A percentile compares a stretch with the other conserved stretches of the same genome.
Conservation (phyloP, 2,329 filamentous ascomycete genomes). For the Claviceps maximensis region DNA sequence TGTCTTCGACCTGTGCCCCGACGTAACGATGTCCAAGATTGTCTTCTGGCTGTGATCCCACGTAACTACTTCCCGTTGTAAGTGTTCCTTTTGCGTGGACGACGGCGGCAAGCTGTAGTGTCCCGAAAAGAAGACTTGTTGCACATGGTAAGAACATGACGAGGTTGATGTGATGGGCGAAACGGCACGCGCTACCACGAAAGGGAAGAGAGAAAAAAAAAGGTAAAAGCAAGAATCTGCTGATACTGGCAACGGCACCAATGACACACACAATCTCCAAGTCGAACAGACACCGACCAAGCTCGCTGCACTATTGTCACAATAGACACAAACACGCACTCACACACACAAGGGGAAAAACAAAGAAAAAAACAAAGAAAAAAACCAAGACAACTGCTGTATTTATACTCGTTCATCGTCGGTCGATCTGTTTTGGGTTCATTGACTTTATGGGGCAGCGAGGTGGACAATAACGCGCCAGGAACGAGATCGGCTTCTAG, state of each 20-base stretch:
- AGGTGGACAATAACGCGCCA: background rate
- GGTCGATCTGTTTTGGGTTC: no score
- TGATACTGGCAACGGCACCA: no score
- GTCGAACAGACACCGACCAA: no score
- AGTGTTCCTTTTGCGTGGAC: background rate
- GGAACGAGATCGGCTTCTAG: background rate
- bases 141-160: background rate
- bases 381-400: background rate
- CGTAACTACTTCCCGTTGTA: no score
- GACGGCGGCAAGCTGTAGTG: conserved; percentile 1
- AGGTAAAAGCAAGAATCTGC: no score
- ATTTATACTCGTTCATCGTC: no score
- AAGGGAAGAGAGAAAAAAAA: background rate
- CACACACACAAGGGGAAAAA: background rate
- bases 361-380: background rate
- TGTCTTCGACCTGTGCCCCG: background rate
- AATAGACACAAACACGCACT: no score
- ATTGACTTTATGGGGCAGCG: no score
- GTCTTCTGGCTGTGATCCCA: no score
- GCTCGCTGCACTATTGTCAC: no score
- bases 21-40: background rate
- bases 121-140: background rate
- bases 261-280: no score
- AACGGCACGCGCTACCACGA: background rate
- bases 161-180: background rate